Percentiles rank a stretch among this genome's conserved stretches.
phyloP scores from a whole-genome alignment of 352 stramenopile species.

The Phytophthora litchii region DNA sequence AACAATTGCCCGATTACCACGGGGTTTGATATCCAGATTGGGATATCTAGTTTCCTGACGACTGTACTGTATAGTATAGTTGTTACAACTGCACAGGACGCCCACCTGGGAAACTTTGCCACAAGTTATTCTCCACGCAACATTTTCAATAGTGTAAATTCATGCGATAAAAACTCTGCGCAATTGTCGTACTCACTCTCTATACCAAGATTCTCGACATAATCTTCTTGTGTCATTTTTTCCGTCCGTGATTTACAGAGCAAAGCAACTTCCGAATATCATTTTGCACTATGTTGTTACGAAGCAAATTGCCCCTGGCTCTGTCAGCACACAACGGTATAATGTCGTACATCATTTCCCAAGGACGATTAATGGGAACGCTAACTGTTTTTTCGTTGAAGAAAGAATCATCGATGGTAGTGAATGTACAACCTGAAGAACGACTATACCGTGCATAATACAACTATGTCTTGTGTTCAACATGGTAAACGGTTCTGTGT shows the following conservation, averaged over 20 bases:
- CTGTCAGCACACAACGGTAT: neutral
- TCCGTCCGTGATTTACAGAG: neutral
- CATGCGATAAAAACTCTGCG: neutral
- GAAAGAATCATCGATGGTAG: neutral
- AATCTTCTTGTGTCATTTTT: neutral
- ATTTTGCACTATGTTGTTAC: neutral
- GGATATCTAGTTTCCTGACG: neutral
- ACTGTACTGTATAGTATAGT: neutral
- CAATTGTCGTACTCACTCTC: neutral
- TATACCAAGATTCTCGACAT: neutral
- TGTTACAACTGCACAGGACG: neutral
- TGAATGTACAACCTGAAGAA: neutral
- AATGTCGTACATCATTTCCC: neutral
- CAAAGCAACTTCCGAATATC: neutral
- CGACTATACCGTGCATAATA: constrained; percentile 1
- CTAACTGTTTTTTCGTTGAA: neutral
- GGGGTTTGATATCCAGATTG: neutral
- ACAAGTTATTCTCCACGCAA: neutral
- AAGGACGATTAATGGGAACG: too few species aligned
- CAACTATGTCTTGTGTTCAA: neutral
- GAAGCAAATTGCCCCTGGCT: neutral
- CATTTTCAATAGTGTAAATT: neutral
- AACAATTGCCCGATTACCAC: neutral
- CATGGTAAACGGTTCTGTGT: neutral
- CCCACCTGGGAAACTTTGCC: neutral